Evolutionary conservation across 225 moss, liverwort and hornwort species (phyloP).

Genomic region (Sphagnum tenellum): DNA sequence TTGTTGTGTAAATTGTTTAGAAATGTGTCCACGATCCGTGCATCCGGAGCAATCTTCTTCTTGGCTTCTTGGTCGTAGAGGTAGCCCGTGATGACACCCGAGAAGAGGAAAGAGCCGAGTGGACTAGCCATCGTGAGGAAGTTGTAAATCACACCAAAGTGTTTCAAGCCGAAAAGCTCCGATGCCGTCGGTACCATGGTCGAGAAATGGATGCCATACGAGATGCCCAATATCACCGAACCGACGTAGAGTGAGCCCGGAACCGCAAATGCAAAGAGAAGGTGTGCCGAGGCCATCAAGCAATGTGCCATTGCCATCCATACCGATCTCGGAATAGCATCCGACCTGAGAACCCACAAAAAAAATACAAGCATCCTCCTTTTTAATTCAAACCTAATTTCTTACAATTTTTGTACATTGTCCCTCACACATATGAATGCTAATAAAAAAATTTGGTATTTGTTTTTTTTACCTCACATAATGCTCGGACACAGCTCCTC

Average conservation of each 20-base stretch:
- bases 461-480: conserved; percentile 58
- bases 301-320: conserved; percentile 75
- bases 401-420: background rate
- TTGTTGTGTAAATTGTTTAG: too few species aligned
- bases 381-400: too few species aligned
- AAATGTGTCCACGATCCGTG: background rate
- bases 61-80: conserved; percentile 65
- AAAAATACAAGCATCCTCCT: background rate
- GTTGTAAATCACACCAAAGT: conserved; percentile 76
- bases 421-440: background rate
- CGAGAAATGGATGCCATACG: conserved; percentile 77
- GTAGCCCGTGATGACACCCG: conserved; percentile 72
- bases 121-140: conserved; percentile 78
- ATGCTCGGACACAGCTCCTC: conserved; percentile 79
- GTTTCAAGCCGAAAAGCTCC: conserved; percentile 76
- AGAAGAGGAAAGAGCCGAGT: conserved; percentile 81
- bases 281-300: conserved; percentile 59
- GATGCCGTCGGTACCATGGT: conserved; percentile 76
- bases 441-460: too few species aligned
- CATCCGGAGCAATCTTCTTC: conserved; percentile 4
- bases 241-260: conserved; percentile 61
- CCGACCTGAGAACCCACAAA: conserved; percentile 24
- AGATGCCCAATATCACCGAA: conserved; percentile 68
- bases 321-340: conserved; percentile 70
- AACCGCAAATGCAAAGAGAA: conserved; percentile 52